These are phyloP conservation scores for Aspergillus clavatus DNA, from an alignment of 2,329 filamentous ascomycete species.

Conservation along the genomic window DNA sequence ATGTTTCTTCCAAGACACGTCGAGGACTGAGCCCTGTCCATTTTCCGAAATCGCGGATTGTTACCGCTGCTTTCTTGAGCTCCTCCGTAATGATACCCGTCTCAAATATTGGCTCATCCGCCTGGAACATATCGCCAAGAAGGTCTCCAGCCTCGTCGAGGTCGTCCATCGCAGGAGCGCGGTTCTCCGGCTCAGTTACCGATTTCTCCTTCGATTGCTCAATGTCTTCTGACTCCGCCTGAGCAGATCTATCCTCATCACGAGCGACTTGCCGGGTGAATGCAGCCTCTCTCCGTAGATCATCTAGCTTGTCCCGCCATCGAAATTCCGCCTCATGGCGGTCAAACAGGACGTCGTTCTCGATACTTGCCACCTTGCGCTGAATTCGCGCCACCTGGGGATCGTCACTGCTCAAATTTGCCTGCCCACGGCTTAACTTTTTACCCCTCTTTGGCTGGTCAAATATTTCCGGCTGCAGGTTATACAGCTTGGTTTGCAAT, in stretches of 20 bases:
- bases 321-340: slow-evolving; percentile 58
- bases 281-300: slow-evolving; percentile 57
- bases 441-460: slow-evolving; percentile 40
- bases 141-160: slow-evolving; percentile 39
- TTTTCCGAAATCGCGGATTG: slow-evolving; percentile 78
- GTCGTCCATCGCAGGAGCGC: slow-evolving; percentile 27
- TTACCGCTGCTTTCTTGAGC: slow-evolving; percentile 38
- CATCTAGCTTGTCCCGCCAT: slow-evolving; percentile 58
- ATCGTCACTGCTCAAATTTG: slow-evolving; percentile 16
- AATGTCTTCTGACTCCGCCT: slow-evolving; percentile 54
- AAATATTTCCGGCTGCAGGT: slow-evolving; percentile 53
- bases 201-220: slow-evolving; percentile 23
- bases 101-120: slow-evolving; percentile 36
- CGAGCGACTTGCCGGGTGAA: slow-evolving; percentile 26
- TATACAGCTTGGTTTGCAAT: slow-evolving; percentile 65
- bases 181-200: slow-evolving; percentile 16
- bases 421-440: slow-evolving; percentile 29
- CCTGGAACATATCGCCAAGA: slow-evolving; percentile 55
- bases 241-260: slow-evolving; percentile 14
- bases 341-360: slow-evolving; percentile 74
- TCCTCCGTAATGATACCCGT: slow-evolving; percentile 39
- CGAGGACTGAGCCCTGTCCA: slow-evolving; percentile 71
- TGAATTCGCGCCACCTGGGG: slow-evolving; percentile 61
- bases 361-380: slow-evolving; percentile 70
- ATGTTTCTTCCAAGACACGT: slow-evolving; percentile 78